These are phyloP conservation scores for Chloris gayana DNA, from an alignment of 176 grass and related monocot genomes.

Conservation along the genomic window DNA sequence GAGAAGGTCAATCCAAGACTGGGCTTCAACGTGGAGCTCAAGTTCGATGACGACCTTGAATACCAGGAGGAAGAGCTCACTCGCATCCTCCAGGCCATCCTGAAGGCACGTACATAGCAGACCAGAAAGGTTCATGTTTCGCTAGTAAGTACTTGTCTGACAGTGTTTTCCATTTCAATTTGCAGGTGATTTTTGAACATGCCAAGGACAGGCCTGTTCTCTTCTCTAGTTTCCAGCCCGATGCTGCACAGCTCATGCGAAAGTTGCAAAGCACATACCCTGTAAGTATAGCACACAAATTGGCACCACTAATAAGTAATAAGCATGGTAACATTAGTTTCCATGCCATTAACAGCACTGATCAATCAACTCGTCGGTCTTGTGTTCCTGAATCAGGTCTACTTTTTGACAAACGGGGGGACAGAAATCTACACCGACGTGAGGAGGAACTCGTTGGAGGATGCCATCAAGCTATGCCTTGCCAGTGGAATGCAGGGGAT, in stretches of 20 bases:
- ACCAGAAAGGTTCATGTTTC: not conserved
- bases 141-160: not conserved
- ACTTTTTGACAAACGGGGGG: slow-evolving; percentile 87
- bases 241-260: slow-evolving; percentile 62
- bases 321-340: not conserved
- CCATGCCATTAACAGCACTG: not conserved
- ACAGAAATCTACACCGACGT: slow-evolving; percentile 53
- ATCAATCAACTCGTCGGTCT: not conserved
- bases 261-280: slow-evolving; percentile 76
- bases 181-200: slow-evolving; percentile 62
- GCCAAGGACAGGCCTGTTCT: slow-evolving; percentile 77
- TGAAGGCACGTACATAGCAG: slow-evolving; percentile 38
- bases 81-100: slow-evolving; percentile 52
- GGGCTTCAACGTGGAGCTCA: slow-evolving; percentile 91
- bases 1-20: slow-evolving; percentile 64
- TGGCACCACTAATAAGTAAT: not conserved
- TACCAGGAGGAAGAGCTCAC: slow-evolving; percentile 74
- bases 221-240: slow-evolving; percentile 95
- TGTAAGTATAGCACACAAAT: slow-evolving; percentile 45
- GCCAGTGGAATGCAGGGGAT: slow-evolving; percentile 71
- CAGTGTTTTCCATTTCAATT: not conserved
- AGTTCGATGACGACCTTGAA: slow-evolving; percentile 71
- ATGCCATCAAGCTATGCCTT: slow-evolving; percentile 71
- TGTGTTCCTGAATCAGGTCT: slow-evolving; percentile 58
- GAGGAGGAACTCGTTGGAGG: slow-evolving; percentile 88